These are phyloP conservation scores for Coemansia sp. DNA, from an alignment of 192 early-diverging fungal species.

Conservation along the genomic window DNA sequence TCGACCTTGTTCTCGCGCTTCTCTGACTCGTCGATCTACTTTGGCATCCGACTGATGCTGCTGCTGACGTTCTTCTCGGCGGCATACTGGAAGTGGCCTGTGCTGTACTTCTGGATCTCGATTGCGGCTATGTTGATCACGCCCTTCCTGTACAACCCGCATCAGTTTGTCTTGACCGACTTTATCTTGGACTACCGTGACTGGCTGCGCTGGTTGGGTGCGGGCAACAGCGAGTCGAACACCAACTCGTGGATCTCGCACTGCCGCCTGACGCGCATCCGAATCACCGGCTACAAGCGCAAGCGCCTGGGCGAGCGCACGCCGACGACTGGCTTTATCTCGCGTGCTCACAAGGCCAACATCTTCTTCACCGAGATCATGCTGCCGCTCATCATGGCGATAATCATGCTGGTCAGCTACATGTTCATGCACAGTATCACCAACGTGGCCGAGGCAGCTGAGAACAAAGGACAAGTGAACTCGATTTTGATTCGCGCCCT, in stretches of 20 bases:
- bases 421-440: constrained; percentile 70
- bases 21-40: constrained; percentile 73
- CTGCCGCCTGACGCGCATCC: constrained; percentile 68
- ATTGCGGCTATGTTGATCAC: constrained; percentile 75
- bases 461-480: constrained; percentile 43
- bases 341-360: constrained; percentile 67
- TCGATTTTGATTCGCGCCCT: constrained; percentile 63
- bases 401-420: constrained; percentile 65
- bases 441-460: constrained; percentile 32
- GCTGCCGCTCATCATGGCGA: constrained; percentile 66
- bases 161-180: constrained; percentile 80
- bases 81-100: constrained; percentile 70
- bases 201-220: constrained; percentile 82
- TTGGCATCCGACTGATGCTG: constrained; percentile 69
- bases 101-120: constrained; percentile 84
- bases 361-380: constrained; percentile 75
- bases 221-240: constrained; percentile 75
- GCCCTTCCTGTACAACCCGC: constrained; percentile 88
- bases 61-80: constrained; percentile 76
- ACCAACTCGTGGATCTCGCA: constrained; percentile 81
- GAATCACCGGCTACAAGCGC: constrained; percentile 81
- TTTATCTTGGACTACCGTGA: constrained; percentile 82
- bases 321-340: constrained; percentile 66
- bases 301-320: constrained; percentile 67
- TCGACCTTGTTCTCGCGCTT: constrained; percentile 76